Base-by-base conservation (phyloP, 108 stramenopile species). In the Nannochloropsis salina region DNA sequence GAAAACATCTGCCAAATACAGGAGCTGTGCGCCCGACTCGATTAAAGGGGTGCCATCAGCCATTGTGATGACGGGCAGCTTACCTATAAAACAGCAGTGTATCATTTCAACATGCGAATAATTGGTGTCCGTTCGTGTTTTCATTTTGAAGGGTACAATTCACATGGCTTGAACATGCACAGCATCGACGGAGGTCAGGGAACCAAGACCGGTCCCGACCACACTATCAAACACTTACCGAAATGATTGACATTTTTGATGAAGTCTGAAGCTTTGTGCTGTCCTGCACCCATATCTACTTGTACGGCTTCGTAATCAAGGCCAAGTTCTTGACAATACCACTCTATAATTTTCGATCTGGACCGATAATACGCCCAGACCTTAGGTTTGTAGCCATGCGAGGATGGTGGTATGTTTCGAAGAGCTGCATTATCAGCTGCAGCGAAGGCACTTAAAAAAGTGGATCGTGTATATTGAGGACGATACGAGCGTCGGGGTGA, bases 1-100 rank as follows among this genome's bases (percentile, higher is more conserved):
- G n/a, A 74, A 74, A 15, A 74, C 61, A n/a, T 74, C 61, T 15
- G 61, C 61, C n/a, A 74, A n/a, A n/a, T 74, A 74, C 61, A 74
- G n/a, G n/a, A 74, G 61, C 6, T 74, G 61, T 74, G 61, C 15
- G 15, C 61, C 61, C 61, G 61, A 74, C n/a, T 74, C 61, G 61
- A 74, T 74, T 15, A 74, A n/a, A 15, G 61, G 61, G 61, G 61
- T n/a, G 61, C 61, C 61, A n/a, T 74, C n/a, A n/a, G 61, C 61
- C 61, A 74, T 74, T 4, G 61, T 74, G 61, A 74, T 74, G n/a
- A 74, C 61, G 61, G 61, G 61, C 20, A 74, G 61, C 8, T 74
- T 74, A 4, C 61, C 61, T 74, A n/a, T 31, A 31, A 31, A 31
- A 31, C 31, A 31, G 31, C 31, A 31, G 31, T 31, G 31, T 31